Percentiles rank a stretch among this genome's conserved stretches.
Conservation (phyloP, 1,284 basidiomycete species). For the Cryptococcus sp. region DNA sequence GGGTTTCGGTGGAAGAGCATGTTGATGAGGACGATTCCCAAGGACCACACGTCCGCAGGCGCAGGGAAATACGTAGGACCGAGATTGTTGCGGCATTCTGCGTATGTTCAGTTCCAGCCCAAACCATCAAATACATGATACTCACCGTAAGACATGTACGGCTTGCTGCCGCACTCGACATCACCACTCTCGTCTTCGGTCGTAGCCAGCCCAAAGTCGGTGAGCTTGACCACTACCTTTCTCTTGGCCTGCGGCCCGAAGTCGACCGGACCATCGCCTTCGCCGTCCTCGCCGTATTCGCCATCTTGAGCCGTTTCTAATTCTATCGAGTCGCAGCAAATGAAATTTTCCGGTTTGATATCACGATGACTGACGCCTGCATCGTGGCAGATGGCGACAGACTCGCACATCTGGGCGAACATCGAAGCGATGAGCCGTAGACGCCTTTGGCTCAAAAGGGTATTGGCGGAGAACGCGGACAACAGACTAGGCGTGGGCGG, state of each 20-base stretch:
- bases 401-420: constrained; percentile 98
- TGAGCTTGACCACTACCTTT: constrained; percentile 82
- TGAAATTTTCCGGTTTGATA: constrained; percentile 97
- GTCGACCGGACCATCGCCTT: constrained; percentile 27
- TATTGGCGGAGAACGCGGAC: constrained; percentile 77
- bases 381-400: constrained; percentile 93
- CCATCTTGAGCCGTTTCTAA: constrained; percentile 55
- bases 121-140: constrained; percentile 17
- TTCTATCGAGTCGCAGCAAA: constrained; percentile 74
- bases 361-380: constrained; percentile 92
- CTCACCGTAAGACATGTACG: constrained; percentile 96
- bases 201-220: constrained; percentile 95
- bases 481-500: constrained; percentile 93
- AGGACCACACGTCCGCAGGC: constrained; percentile 97
- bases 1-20: constrained; percentile 99
- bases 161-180: constrained; percentile 97
- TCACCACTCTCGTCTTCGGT: constrained; percentile 84
- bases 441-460: constrained; percentile 80
- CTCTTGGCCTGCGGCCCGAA: constrained; percentile 54
- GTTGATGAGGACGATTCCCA: constrained; percentile 98
- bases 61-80: constrained; percentile 89
- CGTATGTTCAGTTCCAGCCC: constrained; percentile 12
- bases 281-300: constrained; percentile 52
- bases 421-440: constrained; percentile 91
- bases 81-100: constrained; percentile 96